These are phyloP conservation scores for Fusarium newnesense DNA, from an alignment of 2,329 filamentous ascomycete species.

Conservation along the genomic window DNA sequence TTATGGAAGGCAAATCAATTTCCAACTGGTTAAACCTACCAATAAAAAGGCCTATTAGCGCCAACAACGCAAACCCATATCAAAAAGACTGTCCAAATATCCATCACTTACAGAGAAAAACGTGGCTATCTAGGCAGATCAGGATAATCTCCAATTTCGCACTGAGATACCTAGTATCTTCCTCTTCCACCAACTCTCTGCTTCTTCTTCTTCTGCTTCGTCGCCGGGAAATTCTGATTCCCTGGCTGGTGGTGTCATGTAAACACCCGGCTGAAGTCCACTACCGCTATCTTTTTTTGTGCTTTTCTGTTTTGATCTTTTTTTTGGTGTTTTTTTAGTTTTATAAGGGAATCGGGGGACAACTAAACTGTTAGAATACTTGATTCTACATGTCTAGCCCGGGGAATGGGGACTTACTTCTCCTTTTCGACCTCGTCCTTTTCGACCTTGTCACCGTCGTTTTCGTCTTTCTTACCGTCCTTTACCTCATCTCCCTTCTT, in stretches of 20 bases:
- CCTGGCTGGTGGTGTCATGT: neutral
- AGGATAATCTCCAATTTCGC: neutral
- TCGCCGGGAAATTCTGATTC: neutral
- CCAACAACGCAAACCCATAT: neutral
- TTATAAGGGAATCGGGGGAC: rapidly evolving
- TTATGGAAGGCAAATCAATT: neutral
- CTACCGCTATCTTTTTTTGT: neutral
- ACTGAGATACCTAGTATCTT: neutral
- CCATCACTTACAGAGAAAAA: rapidly evolving
- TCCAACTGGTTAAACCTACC: neutral
- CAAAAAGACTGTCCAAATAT: neutral
- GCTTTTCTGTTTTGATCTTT: neutral
- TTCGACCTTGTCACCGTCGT: rapidly evolving
- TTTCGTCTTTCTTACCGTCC: rapidly evolving
- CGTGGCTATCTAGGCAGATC: neutral
- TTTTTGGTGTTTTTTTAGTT: neutral
- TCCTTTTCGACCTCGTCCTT: neutral
- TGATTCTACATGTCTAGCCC: neutral
- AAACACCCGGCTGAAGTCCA: neutral
- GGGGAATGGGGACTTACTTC: neutral
- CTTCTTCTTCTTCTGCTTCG: neutral
- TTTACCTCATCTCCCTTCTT: neutral
- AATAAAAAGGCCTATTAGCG: no score
- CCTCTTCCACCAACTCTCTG: neutral
- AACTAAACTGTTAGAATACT: neutral